These are phyloP conservation scores for Chimonanthus salicifolius DNA, from an alignment of 164 flowering plant genomes.

Conservation along the genomic window DNA sequence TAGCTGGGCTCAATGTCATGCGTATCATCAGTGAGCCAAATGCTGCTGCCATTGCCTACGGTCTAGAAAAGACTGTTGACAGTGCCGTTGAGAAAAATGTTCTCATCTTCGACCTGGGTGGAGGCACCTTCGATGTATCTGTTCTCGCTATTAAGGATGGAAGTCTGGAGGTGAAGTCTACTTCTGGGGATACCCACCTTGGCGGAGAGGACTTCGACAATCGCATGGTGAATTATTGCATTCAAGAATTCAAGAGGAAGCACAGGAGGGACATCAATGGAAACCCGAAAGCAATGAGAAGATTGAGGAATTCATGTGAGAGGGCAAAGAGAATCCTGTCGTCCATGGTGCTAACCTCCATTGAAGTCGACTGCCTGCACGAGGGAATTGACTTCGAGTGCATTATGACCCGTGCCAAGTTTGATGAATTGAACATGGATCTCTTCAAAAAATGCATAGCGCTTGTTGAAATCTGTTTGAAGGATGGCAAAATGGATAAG, in stretches of 20 bases:
- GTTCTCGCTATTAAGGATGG: conserved; percentile 2
- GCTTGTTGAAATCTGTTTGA: conserved; percentile 46
- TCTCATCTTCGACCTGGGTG: conserved; percentile 5
- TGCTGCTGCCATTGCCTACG: conserved; percentile 10
- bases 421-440: conserved; percentile 58
- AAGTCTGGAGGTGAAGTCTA: conserved; percentile 4
- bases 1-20: conserved; percentile 13
- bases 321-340: conserved; percentile 56
- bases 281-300: conserved; percentile 43
- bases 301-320: conserved; percentile 48
- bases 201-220: conserved; percentile 66
- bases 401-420: conserved; percentile 48
- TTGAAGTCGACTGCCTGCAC: conserved; percentile 46
- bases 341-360: conserved; percentile 41
- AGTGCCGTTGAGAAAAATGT: conserved; percentile 2
- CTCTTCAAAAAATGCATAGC: conserved; percentile 51
- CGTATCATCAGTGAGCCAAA: conserved; percentile 9
- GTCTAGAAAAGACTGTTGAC: not conserved
- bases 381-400: conserved; percentile 52
- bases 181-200: conserved; percentile 28
- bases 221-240: conserved; percentile 47
- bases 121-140: not conserved
- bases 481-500: conserved; percentile 54
- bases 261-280: conserved; percentile 46
- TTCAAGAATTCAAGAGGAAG: conserved; percentile 45